Conservation (phyloP, 2,329 filamentous ascomycete genomes). For the Penicillium sp. region DNA sequence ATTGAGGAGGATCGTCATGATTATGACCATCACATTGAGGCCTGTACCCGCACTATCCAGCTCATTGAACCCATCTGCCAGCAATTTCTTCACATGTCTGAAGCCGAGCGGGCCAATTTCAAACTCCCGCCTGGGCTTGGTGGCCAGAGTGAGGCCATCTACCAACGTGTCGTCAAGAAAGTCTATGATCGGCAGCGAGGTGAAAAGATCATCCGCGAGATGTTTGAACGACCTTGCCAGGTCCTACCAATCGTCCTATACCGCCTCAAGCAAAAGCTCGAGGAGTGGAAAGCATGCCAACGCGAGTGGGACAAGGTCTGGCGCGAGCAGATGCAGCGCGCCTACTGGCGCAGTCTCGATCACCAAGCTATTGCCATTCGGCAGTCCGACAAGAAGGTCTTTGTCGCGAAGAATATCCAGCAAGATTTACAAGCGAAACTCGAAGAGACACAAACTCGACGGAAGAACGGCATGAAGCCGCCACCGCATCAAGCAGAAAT, state of each 20-base stretch:
- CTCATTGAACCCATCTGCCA: constrained; percentile 90
- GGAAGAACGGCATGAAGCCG: constrained; percentile 55
- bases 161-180: constrained; percentile 95
- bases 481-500: constrained; percentile 69
- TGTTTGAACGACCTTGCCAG: constrained; percentile 76
- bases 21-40: constrained; percentile 97
- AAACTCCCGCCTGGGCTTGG: constrained; percentile 76
- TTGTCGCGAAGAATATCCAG: constrained; percentile 82
- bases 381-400: constrained; percentile 80
- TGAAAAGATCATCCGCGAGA: constrained; percentile 74
- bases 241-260: constrained; percentile 85
- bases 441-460: constrained; percentile 76
- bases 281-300: constrained; percentile 95
- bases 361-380: constrained; percentile 92
- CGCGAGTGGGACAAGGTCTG: constrained; percentile 99
- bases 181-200: constrained; percentile 84
- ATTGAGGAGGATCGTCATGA: constrained; percentile 98
- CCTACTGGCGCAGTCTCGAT: constrained; percentile 93
- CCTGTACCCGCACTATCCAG: constrained; percentile 89
- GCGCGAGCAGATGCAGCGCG: constrained; percentile 89
- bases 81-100: constrained; percentile 73
- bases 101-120: constrained; percentile 67
- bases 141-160: constrained; percentile 91
- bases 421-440: constrained; percentile 88
- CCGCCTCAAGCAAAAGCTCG: constrained; percentile 88